Evolutionary conservation across 345 rosid species (phyloP), one percentile per base, ranked within the genome.

Genomic region (Eucalyptus sp.): DNA sequence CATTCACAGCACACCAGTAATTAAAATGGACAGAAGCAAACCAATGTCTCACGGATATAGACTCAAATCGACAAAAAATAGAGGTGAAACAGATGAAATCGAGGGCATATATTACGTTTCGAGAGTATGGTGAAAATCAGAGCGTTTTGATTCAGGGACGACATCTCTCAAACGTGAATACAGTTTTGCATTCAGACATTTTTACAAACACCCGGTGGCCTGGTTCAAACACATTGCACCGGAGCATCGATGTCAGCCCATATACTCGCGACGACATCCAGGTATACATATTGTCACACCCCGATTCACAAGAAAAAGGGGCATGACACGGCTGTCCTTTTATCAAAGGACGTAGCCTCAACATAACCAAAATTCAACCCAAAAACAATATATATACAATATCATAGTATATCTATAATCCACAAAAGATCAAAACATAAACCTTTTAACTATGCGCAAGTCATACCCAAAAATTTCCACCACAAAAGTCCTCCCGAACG

Each of bases 201-300:
- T 58, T 25, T 25, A 25, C 64, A 58, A 58, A 25, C 64, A 25
- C 3, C 14, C 1, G 64, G n/a, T 11, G 64, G 64, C n/a, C 64
- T 0, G 5, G 0, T 5, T 58, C n/a, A 58, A 0, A 58, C 64
- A 25, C 64, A 10, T 11, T 0, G 64, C 64, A 1, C 64, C 2
- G 64, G 8, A 10, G 64, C 64, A 58, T 11, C 14, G n/a, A 58
- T 58, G 11, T 58, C 64, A 58, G 0, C 29, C n/a, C 64, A 58
- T 25, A 58, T 25, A 11, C 64, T 25, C n/a, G 3, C 64, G 0
- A 0, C 1, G 0, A 58, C 64, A 25, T 25, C 64, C 64, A 8
- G 27, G 5, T 54, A 2, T 11, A 11, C 14, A 10, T 33, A 33
- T 33, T 33, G 37, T 33, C 37, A 33, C 37, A 33, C 37, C 37